Percentiles rank a stretch among this genome's conserved stretches.
Conservation (phyloP, 2,329 filamentous ascomycete genomes). For the Alternaria dauci region DNA sequence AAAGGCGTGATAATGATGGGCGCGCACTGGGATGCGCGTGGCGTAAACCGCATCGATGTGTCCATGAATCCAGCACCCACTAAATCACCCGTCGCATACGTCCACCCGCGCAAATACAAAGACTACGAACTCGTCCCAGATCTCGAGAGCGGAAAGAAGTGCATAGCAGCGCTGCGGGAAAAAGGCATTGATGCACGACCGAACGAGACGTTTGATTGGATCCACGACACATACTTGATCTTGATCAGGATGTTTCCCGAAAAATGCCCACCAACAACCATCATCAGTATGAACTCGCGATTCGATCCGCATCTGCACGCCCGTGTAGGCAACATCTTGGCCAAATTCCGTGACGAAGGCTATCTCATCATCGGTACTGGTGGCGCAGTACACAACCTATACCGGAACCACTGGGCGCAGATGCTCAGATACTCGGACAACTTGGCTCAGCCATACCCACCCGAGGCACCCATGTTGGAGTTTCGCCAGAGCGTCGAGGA, state of each 20-base stretch:
- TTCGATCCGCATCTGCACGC: conserved; percentile 67
- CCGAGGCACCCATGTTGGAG: conserved; percentile 57
- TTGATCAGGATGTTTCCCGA: conserved; percentile 72
- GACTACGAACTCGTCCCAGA: conserved; percentile 70
- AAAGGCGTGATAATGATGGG: conserved; percentile 74
- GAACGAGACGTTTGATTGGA: conserved; percentile 72
- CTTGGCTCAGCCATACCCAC: not conserved
- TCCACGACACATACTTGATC: conserved; percentile 75
- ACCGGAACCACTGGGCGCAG: conserved; percentile 70
- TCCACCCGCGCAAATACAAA: conserved; percentile 70
- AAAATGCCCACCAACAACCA: conserved; percentile 70
- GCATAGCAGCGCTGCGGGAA: conserved; percentile 59
- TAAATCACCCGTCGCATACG: conserved; percentile 72
- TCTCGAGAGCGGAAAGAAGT: conserved; percentile 60
- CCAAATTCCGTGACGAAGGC: conserved; percentile 62
- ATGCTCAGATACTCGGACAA: conserved; percentile 70
- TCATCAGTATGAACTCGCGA: conserved; percentile 64
- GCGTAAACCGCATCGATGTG: conserved; percentile 65
- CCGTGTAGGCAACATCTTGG: conserved; percentile 65
- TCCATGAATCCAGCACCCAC: conserved; percentile 66
- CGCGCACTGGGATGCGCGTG: conserved; percentile 70
- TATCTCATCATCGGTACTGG: conserved; percentile 67
- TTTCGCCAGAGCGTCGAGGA: conserved; percentile 72
- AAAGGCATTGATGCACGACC: conserved; percentile 63
- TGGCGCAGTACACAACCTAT: conserved; percentile 75